Conservation (phyloP, 805 yeast species). For the Alloascoidea africana region DNA sequence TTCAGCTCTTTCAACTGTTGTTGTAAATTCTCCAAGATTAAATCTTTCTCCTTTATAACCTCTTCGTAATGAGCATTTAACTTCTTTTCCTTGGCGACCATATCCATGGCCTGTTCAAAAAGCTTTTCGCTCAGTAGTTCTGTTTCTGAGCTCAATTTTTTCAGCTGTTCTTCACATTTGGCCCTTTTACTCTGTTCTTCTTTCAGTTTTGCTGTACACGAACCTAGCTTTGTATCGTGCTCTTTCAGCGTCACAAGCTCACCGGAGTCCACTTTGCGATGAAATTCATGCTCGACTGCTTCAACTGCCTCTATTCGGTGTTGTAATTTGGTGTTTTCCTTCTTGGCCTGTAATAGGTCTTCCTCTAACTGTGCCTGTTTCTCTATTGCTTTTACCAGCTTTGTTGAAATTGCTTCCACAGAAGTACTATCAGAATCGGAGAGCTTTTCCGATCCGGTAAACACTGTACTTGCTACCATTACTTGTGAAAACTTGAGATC, state of each 20-base stretch:
- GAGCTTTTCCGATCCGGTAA: too few relatives aligned
- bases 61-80: slow-evolving; percentile 37
- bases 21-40: slow-evolving; percentile 45
- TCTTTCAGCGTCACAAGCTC: neutral
- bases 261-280: neutral
- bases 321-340: neutral
- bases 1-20: slow-evolving; percentile 44
- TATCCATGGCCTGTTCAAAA: slow-evolving; percentile 70
- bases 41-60: slow-evolving; percentile 47
- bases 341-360: neutral
- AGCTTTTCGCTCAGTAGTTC: slow-evolving; percentile 67
- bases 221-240: neutral
- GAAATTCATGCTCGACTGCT: neutral
- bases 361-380: too few relatives aligned
- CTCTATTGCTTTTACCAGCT: too few relatives aligned
- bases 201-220: neutral
- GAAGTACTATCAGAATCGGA: too few relatives aligned
- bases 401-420: too few relatives aligned
- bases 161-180: neutral
- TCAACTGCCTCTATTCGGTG: neutral
- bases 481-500: too few relatives aligned
- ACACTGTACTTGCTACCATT: too few relatives aligned
- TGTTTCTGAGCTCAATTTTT: slow-evolving; percentile 32
- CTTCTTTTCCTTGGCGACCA: slow-evolving; percentile 69
- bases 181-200: neutral